These are phyloP conservation scores for Themeda triandra DNA, from an alignment of 176 grass and related monocot genomes.

Conservation along the genomic window DNA sequence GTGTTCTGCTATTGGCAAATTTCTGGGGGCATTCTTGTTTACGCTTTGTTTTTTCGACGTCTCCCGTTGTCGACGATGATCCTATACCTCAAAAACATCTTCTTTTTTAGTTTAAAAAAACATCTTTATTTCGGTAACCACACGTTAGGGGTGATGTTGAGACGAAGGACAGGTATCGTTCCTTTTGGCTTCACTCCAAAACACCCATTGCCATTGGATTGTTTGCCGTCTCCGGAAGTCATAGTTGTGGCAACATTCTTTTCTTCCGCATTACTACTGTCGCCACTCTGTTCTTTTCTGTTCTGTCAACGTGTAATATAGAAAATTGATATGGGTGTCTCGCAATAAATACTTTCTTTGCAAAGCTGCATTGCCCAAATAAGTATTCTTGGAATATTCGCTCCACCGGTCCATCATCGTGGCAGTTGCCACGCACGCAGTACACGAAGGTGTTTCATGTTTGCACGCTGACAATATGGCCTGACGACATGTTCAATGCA, in stretches of 20 bases:
- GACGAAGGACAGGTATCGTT: neutral
- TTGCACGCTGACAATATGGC: no score
- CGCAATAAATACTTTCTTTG: neutral
- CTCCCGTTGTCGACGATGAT: neutral
- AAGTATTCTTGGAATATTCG: neutral
- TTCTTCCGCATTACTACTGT: neutral
- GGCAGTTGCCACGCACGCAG: neutral
- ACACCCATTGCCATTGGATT: neutral
- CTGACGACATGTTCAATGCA: neutral
- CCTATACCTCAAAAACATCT: neutral
- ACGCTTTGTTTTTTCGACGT: neutral
- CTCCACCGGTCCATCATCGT: neutral
- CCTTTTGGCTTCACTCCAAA: neutral
- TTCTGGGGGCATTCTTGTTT: neutral
- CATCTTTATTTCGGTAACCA: neutral
- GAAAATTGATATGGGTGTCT: neutral
- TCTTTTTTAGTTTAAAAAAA: no score
- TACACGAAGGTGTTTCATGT: no score
- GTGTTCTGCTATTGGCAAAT: neutral
- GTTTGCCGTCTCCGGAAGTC: neutral
- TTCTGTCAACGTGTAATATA: neutral
- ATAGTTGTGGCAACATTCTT: neutral
- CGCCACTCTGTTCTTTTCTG: neutral
- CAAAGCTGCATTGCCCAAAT: neutral
- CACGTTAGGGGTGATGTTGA: neutral